Conservation (phyloP, 1,284 basidiomycete genomes). For the Moesziomyces antarcticus region DNA sequence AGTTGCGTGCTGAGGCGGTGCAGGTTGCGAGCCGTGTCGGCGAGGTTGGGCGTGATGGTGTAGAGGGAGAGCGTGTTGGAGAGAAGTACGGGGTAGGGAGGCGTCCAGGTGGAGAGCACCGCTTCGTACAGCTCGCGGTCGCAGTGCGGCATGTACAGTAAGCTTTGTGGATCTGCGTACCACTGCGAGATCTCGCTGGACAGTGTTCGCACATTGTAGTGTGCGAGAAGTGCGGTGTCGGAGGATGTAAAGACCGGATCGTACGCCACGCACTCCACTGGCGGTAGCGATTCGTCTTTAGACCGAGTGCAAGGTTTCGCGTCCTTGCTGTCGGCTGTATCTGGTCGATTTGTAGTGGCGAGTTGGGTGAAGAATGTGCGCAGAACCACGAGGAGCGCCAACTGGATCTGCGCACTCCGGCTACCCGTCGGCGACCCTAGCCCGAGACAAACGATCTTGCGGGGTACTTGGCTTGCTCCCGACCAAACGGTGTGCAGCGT, state of each 20-base stretch:
- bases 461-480: neutral
- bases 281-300: too few species aligned
- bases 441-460: constrained; percentile 27
- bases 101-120: constrained; percentile 14
- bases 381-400: constrained; percentile 28
- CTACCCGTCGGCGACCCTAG: constrained; percentile 18
- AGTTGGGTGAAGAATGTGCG: constrained; percentile 1
- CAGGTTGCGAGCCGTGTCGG: neutral
- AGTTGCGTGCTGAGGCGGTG: neutral
- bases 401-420: constrained; percentile 31
- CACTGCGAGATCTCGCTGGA: constrained; percentile 6
- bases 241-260: constrained; percentile 26
- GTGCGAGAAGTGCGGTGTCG: constrained; percentile 2
- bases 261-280: constrained; percentile 21
- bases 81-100: constrained; percentile 9
- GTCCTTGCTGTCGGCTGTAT: neutral
- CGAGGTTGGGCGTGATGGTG: neutral
- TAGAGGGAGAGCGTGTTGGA: constrained; percentile 29
- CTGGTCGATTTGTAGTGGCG: too few species aligned
- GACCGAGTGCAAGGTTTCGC: too few species aligned
- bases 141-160: constrained; percentile 51
- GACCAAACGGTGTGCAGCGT: constrained; percentile 7
- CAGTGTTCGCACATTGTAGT: neutral
- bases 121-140: constrained; percentile 32
- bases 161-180: neutral